phyloP scores from a whole-genome alignment of 2,329 filamentous ascomycete genomes.

The Xylaria multiplex region DNA sequence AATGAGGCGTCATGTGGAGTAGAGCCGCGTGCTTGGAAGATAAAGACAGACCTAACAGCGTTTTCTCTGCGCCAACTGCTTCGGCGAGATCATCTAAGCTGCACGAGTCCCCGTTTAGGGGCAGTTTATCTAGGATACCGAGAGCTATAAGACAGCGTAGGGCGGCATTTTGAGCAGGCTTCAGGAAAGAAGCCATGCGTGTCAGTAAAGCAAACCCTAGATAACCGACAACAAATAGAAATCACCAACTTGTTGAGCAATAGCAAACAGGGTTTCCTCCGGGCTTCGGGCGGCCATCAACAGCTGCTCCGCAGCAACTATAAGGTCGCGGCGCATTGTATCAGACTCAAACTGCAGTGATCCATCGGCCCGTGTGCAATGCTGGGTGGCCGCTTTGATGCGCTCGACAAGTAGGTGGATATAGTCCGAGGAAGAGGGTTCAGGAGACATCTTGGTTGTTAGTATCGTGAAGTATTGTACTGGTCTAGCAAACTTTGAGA shows the following conservation, averaged over 20 bases:
- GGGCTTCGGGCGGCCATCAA: neutral
- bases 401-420: too few relatives aligned
- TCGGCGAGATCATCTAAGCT: neutral
- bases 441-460: too few relatives aligned
- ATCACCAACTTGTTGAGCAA: neutral
- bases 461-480: too few relatives aligned
- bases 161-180: conserved; percentile 3
- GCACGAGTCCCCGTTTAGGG: neutral
- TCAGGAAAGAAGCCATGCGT: neutral
- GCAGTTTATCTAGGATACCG: neutral
- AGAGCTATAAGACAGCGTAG: neutral
- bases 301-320: neutral
- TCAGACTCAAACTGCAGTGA: neutral
- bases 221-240: neutral
- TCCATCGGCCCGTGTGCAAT: neutral
- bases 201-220: neutral
- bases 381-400: too few relatives aligned
- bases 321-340: neutral
- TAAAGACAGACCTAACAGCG: neutral
- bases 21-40: too few relatives aligned
- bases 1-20: neutral
- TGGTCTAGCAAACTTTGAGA: too few relatives aligned
- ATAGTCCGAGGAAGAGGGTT: too few relatives aligned
- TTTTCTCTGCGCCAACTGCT: neutral
- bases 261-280: neutral